Evolutionary conservation across 345 rosid genomes (phyloP), one percentile per base, ranked within the genome.

Genomic region (Crucihimalaya himalaica): DNA sequence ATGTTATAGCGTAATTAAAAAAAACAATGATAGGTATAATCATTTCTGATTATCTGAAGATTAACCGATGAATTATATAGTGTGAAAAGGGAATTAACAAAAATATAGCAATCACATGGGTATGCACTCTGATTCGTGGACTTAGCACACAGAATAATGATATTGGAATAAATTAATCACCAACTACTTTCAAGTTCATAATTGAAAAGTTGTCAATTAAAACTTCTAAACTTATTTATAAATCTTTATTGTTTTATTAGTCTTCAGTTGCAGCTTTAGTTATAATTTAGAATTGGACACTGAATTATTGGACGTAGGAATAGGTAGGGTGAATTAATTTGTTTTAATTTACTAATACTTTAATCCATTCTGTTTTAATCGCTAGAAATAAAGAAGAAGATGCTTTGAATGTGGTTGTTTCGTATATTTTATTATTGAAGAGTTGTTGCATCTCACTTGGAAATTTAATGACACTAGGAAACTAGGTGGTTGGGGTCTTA

Each of bases 401-500:
- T 73, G 66, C 71, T 73, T 73, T 56, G 78, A 73, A 73, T 73
- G 78, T 73, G 71, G 16, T 65, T 42, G 71, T 73, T 54, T 35
- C 14, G 21, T 21, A 29, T 8, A n/a, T 52, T 40, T 40, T 54
- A 64, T 64, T 54, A 45, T 43, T 43, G 66, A 56, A 73, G 71
- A 73, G 77, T 73, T 25, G 72, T 73, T 73, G 71, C 71, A 65
- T 73, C 71, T 65, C 71, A 65, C 58, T 55, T 14, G 59, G 32
- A 65, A 45, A 48, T 56, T 52, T 56, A 56, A 8, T 59, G 58
- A 65, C 51, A 90, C 82, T 48, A 87, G 84, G 81, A 90, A 80
- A 69, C 88, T 55, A 90, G 80, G 79, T 92, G 98, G 98, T 54
- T 87, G 70, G 98, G 91, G 66, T 80, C 88, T 62, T 69, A n/a